Evolutionary conservation across 208 protist species (phyloP).

Genomic region (Acanthamoeba healyi): DNA sequence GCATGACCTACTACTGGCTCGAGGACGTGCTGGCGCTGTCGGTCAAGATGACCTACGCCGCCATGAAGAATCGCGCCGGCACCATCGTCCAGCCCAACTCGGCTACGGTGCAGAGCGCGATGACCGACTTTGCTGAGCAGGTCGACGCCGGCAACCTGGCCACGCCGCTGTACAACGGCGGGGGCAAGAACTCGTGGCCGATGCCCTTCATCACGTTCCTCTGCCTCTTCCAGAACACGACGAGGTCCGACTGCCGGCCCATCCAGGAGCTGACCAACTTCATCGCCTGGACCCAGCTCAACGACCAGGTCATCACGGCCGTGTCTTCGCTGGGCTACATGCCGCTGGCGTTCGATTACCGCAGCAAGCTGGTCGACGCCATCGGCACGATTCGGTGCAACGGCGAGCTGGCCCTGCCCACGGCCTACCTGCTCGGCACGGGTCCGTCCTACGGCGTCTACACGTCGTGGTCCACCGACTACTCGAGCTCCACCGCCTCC

Average conservation of each 20-base stretch:
- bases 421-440: constrained; percentile 27
- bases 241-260: background rate
- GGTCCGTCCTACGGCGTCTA: background rate
- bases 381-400: constrained; percentile 1
- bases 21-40: constrained; percentile 16
- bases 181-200: background rate
- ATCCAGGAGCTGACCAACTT: constrained; percentile 37
- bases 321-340: background rate
- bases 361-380: background rate
- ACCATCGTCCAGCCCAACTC: background rate
- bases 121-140: background rate
- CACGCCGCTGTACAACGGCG: background rate
- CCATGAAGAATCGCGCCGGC: background rate
- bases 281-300: constrained; percentile 36
- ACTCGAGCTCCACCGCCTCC: background rate
- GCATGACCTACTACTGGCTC: constrained; percentile 39
- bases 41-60: constrained; percentile 30
- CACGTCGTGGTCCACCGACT: background rate
- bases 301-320: background rate
- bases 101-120: background rate
- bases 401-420: constrained; percentile 14
- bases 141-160: background rate
- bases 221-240: constrained; percentile 31
- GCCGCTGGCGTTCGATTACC: constrained; percentile 4
- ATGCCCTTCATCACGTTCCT: constrained; percentile 13